Evolutionary conservation across 176 grass and related monocot genomes (phyloP), one percentile per base, ranked within the genome.

Genomic region (Raddia guianensis): DNA sequence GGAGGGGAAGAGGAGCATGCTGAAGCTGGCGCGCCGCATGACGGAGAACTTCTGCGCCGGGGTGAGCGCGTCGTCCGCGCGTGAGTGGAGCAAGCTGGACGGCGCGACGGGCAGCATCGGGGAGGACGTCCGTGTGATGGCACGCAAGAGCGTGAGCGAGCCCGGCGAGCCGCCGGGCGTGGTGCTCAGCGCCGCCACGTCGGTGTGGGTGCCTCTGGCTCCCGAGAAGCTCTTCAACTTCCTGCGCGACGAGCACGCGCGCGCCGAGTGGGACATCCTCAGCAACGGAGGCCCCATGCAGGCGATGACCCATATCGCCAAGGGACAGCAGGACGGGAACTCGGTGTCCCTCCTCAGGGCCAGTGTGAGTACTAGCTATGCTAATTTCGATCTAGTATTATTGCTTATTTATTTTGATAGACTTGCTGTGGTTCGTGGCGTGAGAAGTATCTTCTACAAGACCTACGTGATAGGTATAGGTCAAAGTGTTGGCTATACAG

Each of bases 211-310:
- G 37, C 92, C 90, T 0, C 70, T 94, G 35, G 47, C 86, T n/a
- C 90, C 90, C 0, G 77, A 82, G 59, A 85, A 80, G 77, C 74
- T 98, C 13, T 98, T 98, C 43, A 80, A 94, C 55, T 98, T 92
- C 81, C 84, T 98, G 20, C 76, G 92, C 5, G 85, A 95, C 21
- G 95, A 92, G 45, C 81, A 74, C 59, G 68, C 90, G 70, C 94
- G 94, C 5, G 91, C 88, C 0, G 84, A 97, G 63, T 97, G 94
- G 94, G 94, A 97, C 34, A 94, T 97, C 56, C 87, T 97, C 61
- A 91, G 86, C 80, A 93, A 97, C 15, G 94, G 91, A 66, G 96
- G 92, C 48, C 96, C 96, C 2, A 98, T 98, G 96, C 92, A 98
- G 66, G 92, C 89, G 86, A 95, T 98, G 90, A 68, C 95, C 3